These are phyloP conservation scores for Paradendryphiella salina DNA, from an alignment of 2,329 filamentous ascomycete genomes.

Conservation along the genomic window DNA sequence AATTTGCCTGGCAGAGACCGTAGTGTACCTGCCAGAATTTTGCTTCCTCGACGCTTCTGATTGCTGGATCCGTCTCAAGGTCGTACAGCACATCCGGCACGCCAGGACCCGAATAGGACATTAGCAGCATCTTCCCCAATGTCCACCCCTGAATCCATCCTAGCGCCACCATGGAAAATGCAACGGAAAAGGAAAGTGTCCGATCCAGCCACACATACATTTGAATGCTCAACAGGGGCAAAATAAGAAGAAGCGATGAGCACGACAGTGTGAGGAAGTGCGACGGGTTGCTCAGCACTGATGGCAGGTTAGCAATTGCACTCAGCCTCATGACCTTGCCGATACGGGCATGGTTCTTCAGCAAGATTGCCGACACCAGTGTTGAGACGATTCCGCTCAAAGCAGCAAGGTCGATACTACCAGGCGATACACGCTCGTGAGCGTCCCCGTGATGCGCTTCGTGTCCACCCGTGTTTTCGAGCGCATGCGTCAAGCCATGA, in stretches of 20 bases:
- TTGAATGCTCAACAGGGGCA: conserved; percentile 79
- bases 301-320: conserved; percentile 79
- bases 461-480: conserved; percentile 73
- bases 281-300: conserved; percentile 88
- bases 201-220: conserved; percentile 84
- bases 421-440: conserved; percentile 70
- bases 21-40: conserved; percentile 99
- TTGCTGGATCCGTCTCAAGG: conserved; percentile 77
- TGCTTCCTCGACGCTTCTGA: conserved; percentile 81
- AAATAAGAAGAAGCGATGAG: conserved; percentile 74
- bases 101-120: conserved; percentile 72
- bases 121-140: conserved; percentile 90
- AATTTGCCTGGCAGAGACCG: conserved; percentile 90
- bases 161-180: conserved; percentile 83
- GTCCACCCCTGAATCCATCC: conserved; percentile 82
- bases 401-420: conserved; percentile 79
- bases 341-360: conserved; percentile 90
- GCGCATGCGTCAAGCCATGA: conserved; percentile 89
- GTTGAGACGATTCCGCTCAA: conserved; percentile 81
- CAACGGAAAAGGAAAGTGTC: conserved; percentile 77
- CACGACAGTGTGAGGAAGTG: conserved; percentile 93
- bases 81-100: conserved; percentile 79
- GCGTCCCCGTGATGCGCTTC: conserved; percentile 70
- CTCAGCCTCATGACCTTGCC: conserved; percentile 87
- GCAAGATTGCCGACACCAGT: conserved; percentile 79